A percentile compares a stretch with the other conserved stretches of the same genome.
phyloP scores from a whole-genome alignment of 176 grass and related monocot genomes.

The Poa annua region DNA sequence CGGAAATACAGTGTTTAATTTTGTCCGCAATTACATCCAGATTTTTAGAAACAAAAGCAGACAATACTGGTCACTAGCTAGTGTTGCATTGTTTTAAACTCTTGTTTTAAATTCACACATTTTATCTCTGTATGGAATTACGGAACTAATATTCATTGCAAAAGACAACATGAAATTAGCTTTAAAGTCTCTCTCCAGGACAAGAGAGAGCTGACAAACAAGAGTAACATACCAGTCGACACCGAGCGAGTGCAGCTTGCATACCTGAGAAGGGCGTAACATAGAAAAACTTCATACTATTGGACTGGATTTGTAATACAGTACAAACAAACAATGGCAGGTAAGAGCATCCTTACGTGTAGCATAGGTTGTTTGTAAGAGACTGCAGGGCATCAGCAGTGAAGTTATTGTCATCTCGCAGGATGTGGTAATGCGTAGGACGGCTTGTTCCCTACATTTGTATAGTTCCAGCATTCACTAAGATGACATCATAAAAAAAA shows the following conservation, averaged over 20 bases:
- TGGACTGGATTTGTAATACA: too few relatives aligned
- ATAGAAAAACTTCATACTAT: background rate
- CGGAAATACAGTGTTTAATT: too few relatives aligned
- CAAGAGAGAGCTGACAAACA: background rate
- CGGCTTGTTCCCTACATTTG: slow-evolving; percentile 62
- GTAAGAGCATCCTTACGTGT: slow-evolving; percentile 53
- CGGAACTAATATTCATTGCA: background rate
- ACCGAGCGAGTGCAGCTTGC: slow-evolving; percentile 77
- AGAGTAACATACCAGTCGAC: slow-evolving; percentile 65
- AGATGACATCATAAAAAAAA: background rate
- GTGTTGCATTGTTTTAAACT: background rate
- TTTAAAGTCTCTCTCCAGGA: background rate
- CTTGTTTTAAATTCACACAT: background rate
- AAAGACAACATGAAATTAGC: background rate
- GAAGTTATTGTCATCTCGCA: slow-evolving; percentile 80
- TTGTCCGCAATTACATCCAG: too few relatives aligned
- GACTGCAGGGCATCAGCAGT: slow-evolving; percentile 64
- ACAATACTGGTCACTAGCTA: too few relatives aligned
- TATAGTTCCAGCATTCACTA: background rate
- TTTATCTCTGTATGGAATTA: background rate
- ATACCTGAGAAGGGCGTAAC: slow-evolving; percentile 53
- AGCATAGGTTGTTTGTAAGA: slow-evolving; percentile 79
- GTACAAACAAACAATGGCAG: background rate
- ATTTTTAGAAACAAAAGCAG: too few relatives aligned
- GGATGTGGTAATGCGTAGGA: slow-evolving; percentile 76